Conservation (phyloP, 2,329 filamentous ascomycete genomes). For the Chaetomium sp. region DNA sequence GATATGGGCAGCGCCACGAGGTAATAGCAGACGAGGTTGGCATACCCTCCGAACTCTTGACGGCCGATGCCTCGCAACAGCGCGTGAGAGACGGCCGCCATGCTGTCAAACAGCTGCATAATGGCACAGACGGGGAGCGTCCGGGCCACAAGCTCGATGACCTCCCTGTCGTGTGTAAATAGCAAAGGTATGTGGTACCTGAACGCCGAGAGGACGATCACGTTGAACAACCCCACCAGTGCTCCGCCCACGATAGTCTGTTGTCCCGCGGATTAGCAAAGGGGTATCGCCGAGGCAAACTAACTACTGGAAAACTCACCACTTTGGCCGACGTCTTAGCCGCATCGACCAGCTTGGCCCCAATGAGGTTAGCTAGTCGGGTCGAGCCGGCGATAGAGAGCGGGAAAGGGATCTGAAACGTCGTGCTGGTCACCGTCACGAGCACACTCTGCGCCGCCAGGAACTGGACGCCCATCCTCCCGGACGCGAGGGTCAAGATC, state of each 20-base stretch:
- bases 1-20: constrained; percentile 81
- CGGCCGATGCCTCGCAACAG: constrained; percentile 83
- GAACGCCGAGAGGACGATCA: constrained; percentile 67
- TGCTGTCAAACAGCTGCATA: constrained; percentile 86
- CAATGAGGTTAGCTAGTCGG: constrained; percentile 88
- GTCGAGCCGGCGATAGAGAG: constrained; percentile 87
- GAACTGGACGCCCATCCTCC: constrained; percentile 75
- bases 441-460: constrained; percentile 89
- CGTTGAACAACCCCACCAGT: constrained; percentile 77
- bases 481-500: constrained; percentile 79
- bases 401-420: constrained; percentile 91
- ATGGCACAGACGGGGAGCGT: constrained; percentile 80
- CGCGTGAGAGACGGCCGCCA: constrained; percentile 79
- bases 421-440: constrained; percentile 74
- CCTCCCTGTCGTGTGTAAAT: constrained; percentile 73
- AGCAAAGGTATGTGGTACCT: constrained; percentile 74
- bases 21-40: constrained; percentile 87
- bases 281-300: background rate
- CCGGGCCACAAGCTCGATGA: constrained; percentile 66
- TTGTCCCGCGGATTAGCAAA: background rate
- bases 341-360: constrained; percentile 77
- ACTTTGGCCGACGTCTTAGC: constrained; percentile 82
- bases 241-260: constrained; percentile 64
- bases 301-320: constrained; percentile 44
- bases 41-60: constrained; percentile 87